Evolutionary conservation across 352 stramenopile genomes (phyloP).

Genomic region (Phytophthora constricta): DNA sequence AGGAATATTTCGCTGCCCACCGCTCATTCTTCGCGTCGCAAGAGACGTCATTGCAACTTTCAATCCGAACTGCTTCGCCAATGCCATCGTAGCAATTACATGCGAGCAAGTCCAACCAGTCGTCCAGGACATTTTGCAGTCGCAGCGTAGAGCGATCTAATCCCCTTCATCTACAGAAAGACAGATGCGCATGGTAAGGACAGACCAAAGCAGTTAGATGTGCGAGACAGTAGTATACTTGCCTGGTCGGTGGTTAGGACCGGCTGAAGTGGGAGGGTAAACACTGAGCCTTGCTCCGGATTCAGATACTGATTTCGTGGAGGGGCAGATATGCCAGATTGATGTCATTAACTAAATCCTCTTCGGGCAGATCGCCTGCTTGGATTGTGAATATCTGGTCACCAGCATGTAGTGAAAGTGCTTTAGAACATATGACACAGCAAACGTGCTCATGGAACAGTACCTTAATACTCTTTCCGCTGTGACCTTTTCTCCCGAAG

Average conservation of each 20-base stretch:
- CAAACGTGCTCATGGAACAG: not conserved
- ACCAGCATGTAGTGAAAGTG: not conserved
- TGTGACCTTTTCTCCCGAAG: not conserved
- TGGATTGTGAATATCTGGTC: not conserved
- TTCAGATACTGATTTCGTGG: not conserved
- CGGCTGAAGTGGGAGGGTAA: not conserved
- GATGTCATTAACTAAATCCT: not conserved
- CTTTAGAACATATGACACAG: not conserved
- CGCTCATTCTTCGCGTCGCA: too few relatives aligned
- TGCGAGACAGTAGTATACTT: too few relatives aligned
- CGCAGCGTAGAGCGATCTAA: not conserved
- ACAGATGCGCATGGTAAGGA: too few relatives aligned
- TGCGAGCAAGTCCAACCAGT: not conserved
- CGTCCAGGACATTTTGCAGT: not conserved
- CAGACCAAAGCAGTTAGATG: too few relatives aligned
- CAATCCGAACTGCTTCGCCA: not conserved
- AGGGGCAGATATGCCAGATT: not conserved
- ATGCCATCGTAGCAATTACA: not conserved
- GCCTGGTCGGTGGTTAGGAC: not conserved
- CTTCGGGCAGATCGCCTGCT: not conserved
- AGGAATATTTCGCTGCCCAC: too few relatives aligned
- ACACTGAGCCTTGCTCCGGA: not conserved
- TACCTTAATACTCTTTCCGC: not conserved
- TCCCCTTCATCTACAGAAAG: not conserved
- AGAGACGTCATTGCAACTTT: too few relatives aligned